These are phyloP conservation scores for Candida yuanshanica DNA, from an alignment of 805 yeast species.

Conservation along the genomic window DNA sequence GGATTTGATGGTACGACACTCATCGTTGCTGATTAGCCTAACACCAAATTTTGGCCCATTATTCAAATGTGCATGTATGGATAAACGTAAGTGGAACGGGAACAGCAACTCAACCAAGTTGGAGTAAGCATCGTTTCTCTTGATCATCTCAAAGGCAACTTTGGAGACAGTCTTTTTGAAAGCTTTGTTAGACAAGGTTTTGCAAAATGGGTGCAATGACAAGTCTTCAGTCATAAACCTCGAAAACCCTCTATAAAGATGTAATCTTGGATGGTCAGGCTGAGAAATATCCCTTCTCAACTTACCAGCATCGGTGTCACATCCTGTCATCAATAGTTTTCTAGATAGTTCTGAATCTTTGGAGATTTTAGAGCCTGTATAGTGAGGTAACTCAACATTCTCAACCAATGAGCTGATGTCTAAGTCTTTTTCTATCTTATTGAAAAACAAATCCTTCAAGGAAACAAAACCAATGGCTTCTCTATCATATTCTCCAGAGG, in stretches of 20 bases:
- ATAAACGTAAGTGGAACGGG: slow-evolving; percentile 53
- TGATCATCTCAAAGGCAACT: slow-evolving; percentile 61
- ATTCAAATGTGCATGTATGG: slow-evolving; percentile 58
- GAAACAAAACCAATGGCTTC: slow-evolving; percentile 35
- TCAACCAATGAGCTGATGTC: slow-evolving; percentile 28
- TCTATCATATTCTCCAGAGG: slow-evolving; percentile 23
- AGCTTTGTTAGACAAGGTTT: slow-evolving; percentile 32
- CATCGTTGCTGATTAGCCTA: slow-evolving; percentile 36
- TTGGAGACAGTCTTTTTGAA: slow-evolving; percentile 45
- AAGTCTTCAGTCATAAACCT: slow-evolving; percentile 57
- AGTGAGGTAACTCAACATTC: slow-evolving; percentile 28
- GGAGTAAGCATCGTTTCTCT: slow-evolving; percentile 59
- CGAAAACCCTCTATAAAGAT: slow-evolving; percentile 51
- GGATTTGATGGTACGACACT: slow-evolving; percentile 42
- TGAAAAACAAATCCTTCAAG: slow-evolving; percentile 35
- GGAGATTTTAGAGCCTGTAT: slow-evolving; percentile 34
- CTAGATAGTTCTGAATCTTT: slow-evolving; percentile 34
- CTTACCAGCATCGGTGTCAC: slow-evolving; percentile 54
- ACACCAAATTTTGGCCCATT: slow-evolving; percentile 58
- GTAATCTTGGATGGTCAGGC: slow-evolving; percentile 49
- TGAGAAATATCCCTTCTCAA: slow-evolving; percentile 55
- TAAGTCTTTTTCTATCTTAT: slow-evolving; percentile 19
- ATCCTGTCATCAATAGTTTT: slow-evolving; percentile 37
- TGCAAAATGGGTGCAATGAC: slow-evolving; percentile 34
- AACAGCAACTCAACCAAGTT: slow-evolving; percentile 54